These are phyloP conservation scores for Tricholoma matsutake DNA, from an alignment of 768 basidiomycete species.

Conservation along the genomic window DNA sequence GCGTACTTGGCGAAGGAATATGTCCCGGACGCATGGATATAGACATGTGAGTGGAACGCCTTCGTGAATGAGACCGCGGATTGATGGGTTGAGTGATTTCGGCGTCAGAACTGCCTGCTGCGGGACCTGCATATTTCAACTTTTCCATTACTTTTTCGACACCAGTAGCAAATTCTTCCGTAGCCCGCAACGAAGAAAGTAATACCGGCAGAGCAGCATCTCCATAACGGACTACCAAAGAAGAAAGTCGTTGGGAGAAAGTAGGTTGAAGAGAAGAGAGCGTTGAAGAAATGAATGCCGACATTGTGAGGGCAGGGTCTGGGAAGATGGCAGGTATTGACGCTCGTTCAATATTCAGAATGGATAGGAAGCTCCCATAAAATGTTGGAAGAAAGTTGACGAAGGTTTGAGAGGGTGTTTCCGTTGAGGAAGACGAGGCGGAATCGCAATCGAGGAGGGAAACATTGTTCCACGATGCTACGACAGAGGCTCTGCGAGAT, in stretches of 20 bases:
- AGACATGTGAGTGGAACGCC: slow-evolving; percentile 62
- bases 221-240: slow-evolving; percentile 64
- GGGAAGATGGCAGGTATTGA: slow-evolving; percentile 87
- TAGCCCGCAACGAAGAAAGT: slow-evolving; percentile 65
- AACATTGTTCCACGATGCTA: slow-evolving; percentile 67
- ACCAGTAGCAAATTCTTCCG: slow-evolving; percentile 78
- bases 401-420: slow-evolving; percentile 39
- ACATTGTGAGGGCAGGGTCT: slow-evolving; percentile 72
- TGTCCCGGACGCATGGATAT: slow-evolving; percentile 54
- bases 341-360: slow-evolving; percentile 68
- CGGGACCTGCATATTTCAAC: slow-evolving; percentile 37
- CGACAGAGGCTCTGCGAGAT: slow-evolving; percentile 62
- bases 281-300: slow-evolving; percentile 79
- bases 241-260: slow-evolving; percentile 72
- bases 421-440: slow-evolving; percentile 19
- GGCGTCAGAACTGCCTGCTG: slow-evolving; percentile 17
- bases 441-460: slow-evolving; percentile 50
- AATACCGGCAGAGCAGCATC: slow-evolving; percentile 63
- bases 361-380: slow-evolving; percentile 60
- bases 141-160: slow-evolving; percentile 80
- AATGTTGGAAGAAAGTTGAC: slow-evolving; percentile 71
- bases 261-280: slow-evolving; percentile 80
- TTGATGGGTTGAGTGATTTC: slow-evolving; percentile 12
- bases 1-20: slow-evolving; percentile 22
- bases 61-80: slow-evolving; percentile 33